Conservation (phyloP, 352 stramenopile species). For the Thraustotheca clavata region DNA sequence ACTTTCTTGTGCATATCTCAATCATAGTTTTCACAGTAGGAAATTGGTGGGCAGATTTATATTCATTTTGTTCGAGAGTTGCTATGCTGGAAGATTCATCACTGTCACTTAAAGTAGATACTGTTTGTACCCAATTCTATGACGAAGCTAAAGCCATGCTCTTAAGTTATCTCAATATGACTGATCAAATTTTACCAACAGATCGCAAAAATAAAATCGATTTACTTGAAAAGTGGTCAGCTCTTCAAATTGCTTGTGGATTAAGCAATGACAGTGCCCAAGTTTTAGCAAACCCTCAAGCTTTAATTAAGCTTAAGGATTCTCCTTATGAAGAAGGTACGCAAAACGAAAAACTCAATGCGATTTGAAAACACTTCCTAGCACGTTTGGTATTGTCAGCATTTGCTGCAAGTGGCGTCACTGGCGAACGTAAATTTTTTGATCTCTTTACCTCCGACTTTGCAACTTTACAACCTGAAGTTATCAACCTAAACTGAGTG, state of each 20-base stretch:
- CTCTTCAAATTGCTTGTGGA: neutral
- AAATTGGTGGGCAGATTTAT: conserved; percentile 15
- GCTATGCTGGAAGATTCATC: neutral
- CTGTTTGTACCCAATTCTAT: neutral
- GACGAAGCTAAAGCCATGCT: neutral
- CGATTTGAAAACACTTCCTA: neutral
- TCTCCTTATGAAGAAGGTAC: neutral
- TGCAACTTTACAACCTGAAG: no score
- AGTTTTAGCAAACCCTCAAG: conserved; percentile 7
- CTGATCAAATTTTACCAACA: neutral
- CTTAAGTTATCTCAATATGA: neutral
- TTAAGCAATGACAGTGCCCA: conserved; percentile 8
- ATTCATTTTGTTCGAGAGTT: neutral
- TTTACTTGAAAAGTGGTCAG: conserved; percentile 3
- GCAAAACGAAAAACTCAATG: neutral
- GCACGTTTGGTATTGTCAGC: neutral
- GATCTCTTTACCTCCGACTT: neutral
- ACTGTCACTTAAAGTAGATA: neutral
- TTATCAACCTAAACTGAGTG: no score
- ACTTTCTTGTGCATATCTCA: neutral
- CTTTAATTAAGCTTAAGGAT: conserved; percentile 3
- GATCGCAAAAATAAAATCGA: neutral
- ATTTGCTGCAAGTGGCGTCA: conserved; percentile 7
- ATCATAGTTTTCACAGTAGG: neutral
- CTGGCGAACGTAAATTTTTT: conserved; percentile 13